phyloP scores from a whole-genome alignment of 225 moss, liverwort and hornwort genomes.

The Pseudoscleropodium purum region DNA sequence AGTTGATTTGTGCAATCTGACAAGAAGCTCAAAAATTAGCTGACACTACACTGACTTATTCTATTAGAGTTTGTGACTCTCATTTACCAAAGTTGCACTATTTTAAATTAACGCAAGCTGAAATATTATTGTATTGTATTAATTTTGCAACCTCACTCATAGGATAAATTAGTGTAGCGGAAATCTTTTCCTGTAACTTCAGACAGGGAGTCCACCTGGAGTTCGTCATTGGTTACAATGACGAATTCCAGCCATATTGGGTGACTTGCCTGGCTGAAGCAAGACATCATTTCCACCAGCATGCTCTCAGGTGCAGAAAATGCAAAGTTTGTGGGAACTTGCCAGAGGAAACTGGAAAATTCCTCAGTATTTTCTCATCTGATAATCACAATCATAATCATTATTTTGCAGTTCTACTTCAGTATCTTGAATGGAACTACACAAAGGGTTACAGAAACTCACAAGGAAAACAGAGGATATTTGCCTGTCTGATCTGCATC shows the following conservation, averaged over 20 bases:
- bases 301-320: background rate
- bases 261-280: background rate
- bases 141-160: background rate
- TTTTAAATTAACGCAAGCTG: background rate
- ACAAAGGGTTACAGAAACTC: background rate
- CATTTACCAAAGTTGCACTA: background rate
- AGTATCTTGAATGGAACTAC: background rate
- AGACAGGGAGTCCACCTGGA: background rate
- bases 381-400: background rate
- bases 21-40: background rate
- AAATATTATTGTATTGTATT: background rate
- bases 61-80: background rate
- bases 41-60: background rate
- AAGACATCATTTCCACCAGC: background rate
- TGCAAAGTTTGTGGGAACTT: background rate
- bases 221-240: background rate
- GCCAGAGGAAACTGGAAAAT: background rate
- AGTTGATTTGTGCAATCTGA: background rate
- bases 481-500: constrained; percentile 12
- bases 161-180: background rate
- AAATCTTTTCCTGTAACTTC: background rate
- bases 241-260: background rate
- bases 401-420: background rate
- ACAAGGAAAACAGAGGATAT: constrained; percentile 28
- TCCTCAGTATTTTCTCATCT: background rate